These are phyloP conservation scores for Marsdenia floribunda DNA, from an alignment of 257 asterid species.

Conservation along the genomic window DNA sequence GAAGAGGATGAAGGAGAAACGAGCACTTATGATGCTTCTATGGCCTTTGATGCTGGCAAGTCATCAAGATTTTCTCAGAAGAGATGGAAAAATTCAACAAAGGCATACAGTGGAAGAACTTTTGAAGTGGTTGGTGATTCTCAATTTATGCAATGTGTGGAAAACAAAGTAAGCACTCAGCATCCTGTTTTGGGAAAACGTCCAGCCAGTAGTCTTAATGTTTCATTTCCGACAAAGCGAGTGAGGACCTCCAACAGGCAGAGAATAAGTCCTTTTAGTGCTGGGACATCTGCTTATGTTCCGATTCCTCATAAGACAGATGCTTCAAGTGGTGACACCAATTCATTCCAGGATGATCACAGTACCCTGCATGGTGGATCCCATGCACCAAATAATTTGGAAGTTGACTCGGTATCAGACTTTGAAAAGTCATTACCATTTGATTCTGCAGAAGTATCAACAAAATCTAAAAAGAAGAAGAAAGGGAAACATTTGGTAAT, in stretches of 20 bases:
- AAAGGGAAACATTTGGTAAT: conserved; percentile 70
- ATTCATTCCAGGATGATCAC: conserved; percentile 92
- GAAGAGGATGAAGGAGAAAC: conserved; percentile 85
- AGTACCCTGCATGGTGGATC: conserved; percentile 69
- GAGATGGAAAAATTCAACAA: conserved; percentile 50
- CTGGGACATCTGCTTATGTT: conserved; percentile 65
- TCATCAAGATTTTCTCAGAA: conserved; percentile 57
- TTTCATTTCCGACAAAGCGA: conserved; percentile 87
- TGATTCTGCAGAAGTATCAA: conserved; percentile 64
- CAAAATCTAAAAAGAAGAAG: conserved; percentile 82
- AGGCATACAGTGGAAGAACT: conserved; percentile 52
- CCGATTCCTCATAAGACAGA: conserved; percentile 71
- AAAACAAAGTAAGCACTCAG: conserved; percentile 44
- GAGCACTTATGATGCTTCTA: conserved; percentile 47
- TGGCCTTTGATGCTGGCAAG: conserved; percentile 47
- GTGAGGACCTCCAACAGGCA: conserved; percentile 77
- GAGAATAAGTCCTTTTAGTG: conserved; percentile 70
- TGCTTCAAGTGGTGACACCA: conserved; percentile 94
- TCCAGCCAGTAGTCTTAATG: conserved; percentile 70
- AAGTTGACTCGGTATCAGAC: conserved; percentile 68
- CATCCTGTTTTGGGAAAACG: conserved; percentile 60
- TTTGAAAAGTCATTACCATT: conserved; percentile 62
- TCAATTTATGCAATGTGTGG: conserved; percentile 47
- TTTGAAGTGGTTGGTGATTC: conserved; percentile 51
- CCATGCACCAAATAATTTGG: conserved; percentile 49